phyloP scores from a whole-genome alignment of 2,329 filamentous ascomycete species.

The Aspergillus proliferans region DNA sequence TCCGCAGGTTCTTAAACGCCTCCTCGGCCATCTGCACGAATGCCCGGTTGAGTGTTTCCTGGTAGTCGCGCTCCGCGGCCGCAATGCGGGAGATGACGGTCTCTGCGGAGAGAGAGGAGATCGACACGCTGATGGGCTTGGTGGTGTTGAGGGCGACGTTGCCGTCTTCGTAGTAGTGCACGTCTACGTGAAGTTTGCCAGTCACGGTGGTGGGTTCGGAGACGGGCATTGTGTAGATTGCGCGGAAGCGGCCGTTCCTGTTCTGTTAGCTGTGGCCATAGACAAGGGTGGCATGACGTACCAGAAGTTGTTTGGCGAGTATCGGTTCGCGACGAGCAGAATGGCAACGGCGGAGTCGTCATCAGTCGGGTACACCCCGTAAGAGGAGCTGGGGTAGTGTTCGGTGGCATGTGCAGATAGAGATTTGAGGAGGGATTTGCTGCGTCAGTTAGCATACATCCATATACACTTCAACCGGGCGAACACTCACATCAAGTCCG shows the following conservation, averaged over 20 bases:
- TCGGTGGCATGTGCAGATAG: conserved; percentile 72
- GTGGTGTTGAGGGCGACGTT: conserved; percentile 91
- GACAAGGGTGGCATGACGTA: conserved; percentile 32
- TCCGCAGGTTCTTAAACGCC: conserved; percentile 84
- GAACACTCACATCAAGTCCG: conserved; percentile 67
- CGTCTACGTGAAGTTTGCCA: conserved; percentile 83
- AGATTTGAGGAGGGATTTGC: conserved; percentile 76
- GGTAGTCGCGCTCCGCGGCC: conserved; percentile 78
- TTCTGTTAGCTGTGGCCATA: not conserved
- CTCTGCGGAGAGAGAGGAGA: conserved; percentile 58
- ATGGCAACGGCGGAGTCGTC: conserved; percentile 71
- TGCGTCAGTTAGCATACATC: conserved; percentile 30
- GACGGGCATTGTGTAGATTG: conserved; percentile 72
- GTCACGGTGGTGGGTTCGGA: conserved; percentile 54
- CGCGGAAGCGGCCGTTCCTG: conserved; percentile 95
- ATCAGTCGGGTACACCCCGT: conserved; percentile 75
- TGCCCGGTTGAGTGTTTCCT: conserved; percentile 88
- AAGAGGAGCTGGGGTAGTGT: conserved; percentile 77
- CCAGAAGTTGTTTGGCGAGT: conserved; percentile 98
- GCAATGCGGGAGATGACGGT: conserved; percentile 75
- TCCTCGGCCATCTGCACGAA: conserved; percentile 87
- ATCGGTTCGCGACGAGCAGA: conserved; percentile 88
- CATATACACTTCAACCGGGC: not conserved
- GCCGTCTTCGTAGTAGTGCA: conserved; percentile 99
- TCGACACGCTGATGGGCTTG: conserved; percentile 61